Evolutionary conservation across 2,329 filamentous ascomycete genomes (phyloP).

Genomic region (Pseudogymnoascus sp.): DNA sequence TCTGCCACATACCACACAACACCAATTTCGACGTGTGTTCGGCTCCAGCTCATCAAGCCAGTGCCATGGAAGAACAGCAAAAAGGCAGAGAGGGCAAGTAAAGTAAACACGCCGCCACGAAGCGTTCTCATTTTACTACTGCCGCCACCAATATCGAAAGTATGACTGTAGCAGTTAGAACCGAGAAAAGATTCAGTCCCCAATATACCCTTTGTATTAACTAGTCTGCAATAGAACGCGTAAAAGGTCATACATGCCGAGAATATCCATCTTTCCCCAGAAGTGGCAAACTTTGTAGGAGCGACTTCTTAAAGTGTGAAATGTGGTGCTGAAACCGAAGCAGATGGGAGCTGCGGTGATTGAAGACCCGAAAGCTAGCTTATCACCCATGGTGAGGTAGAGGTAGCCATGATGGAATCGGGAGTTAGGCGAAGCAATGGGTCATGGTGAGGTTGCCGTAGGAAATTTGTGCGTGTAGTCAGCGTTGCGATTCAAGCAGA

Average conservation of each 20-base stretch:
- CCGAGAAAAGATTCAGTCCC: not conserved
- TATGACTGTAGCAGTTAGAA: not conserved
- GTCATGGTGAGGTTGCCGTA: not conserved
- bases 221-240: constrained; percentile 21
- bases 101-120: constrained; percentile 20
- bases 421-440: not conserved
- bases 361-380: not conserved
- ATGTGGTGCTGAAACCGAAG: constrained; percentile 19
- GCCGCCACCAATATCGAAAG: constrained; percentile 23
- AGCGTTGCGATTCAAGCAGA: not conserved
- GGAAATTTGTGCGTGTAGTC: not conserved
- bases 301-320: constrained; percentile 25
- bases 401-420: not conserved
- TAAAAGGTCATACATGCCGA: constrained; percentile 26
- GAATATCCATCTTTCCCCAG: constrained; percentile 25
- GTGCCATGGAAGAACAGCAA: constrained; percentile 23
- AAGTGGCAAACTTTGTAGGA: constrained; percentile 25
- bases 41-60: constrained; percentile 20
- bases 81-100: constrained; percentile 25
- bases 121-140: constrained; percentile 21
- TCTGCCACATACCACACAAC: constrained; percentile 20
- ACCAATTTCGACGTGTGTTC: constrained; percentile 16
- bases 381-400: not conserved
- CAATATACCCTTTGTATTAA: not conserved
- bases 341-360: not conserved